Conservation (phyloP, 306 rosid species). For the Gastrolobium bilobum region DNA sequence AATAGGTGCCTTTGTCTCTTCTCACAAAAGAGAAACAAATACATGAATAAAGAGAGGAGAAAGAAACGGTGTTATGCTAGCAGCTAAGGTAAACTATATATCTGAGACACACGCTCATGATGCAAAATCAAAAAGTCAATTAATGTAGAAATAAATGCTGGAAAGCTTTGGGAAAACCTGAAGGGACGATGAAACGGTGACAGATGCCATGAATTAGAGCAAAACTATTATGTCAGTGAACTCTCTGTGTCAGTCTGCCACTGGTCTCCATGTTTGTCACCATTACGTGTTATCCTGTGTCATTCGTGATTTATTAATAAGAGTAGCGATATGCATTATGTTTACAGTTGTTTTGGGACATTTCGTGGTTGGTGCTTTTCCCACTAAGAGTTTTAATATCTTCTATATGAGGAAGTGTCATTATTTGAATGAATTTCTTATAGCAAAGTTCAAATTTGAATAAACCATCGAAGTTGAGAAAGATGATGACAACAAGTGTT, state of each 20-base stretch:
- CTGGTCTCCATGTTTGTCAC: neutral
- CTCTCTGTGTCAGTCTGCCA: constrained; percentile 26
- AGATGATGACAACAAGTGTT: neutral
- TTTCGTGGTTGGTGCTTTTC: constrained; percentile 36
- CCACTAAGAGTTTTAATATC: neutral
- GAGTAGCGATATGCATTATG: neutral
- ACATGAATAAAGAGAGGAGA: neutral
- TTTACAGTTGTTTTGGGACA: neutral
- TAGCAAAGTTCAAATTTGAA: neutral
- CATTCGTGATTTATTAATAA: neutral
- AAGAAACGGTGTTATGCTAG: neutral
- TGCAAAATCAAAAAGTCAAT: neutral
- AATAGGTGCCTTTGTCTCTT: too few species aligned
- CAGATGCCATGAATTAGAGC: constrained; percentile 36
- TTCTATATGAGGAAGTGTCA: constrained; percentile 28
- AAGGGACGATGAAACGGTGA: constrained; percentile 9
- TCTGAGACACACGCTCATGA: neutral
- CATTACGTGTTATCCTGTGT: neutral
- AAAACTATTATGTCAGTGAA: neutral
- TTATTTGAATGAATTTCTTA: neutral
- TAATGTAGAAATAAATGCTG: constrained; percentile 6
- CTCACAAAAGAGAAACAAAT: neutral
- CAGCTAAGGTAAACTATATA: neutral
- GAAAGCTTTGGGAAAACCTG: neutral
- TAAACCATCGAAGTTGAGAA: neutral